Evolutionary conservation across 148 eudicot genomes (phyloP), one percentile per base, ranked within the genome.

Genomic region (Salicornia ramosissima): DNA sequence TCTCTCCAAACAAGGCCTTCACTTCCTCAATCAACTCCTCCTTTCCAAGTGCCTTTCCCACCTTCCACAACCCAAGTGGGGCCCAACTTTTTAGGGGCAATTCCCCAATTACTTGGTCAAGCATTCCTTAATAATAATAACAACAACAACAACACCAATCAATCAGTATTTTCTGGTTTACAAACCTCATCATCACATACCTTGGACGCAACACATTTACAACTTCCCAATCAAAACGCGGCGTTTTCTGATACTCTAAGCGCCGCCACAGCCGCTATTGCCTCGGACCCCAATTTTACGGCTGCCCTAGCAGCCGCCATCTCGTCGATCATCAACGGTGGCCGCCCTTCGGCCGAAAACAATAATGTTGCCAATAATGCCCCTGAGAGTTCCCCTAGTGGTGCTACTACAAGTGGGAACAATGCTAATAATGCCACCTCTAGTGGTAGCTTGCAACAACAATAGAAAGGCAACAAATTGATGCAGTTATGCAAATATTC

Each of bases 221-320:
- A 74, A 71, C 57, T 10, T 10, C 67, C 78, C 43, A 74, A 74
- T 46, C 43, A 79, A 82, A 46, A 77, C 75, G 11, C 82, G 2
- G 71, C 81, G 29, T 75, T 81, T 50, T 71, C 90, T 0, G 96
- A 90, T 56, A 79, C 91, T 0, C 62, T 93, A 16, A 90, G 89
- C 40, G 98, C 96, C 0, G 95, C 96, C 28, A 90, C 96, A 0
- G 91, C 96, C 0, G 97, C 98, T 45, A 85, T 93, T 52, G 72
- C 98, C 9, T 75, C 92, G 0, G 92, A 90, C 64, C 98, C 98
- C 2, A 87, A 86, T 69, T 90, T 93, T 80, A 90, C 98, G 5
- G 96, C 98, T 2, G 98, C 95, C 6, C 82, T 93, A 0, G 96
- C 89, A 0, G 96, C 94, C 6, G 98, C 96, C 40, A 88, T 93